Conservation (phyloP, 2,329 filamentous ascomycete species). For the Sclerotinia borealis region DNA sequence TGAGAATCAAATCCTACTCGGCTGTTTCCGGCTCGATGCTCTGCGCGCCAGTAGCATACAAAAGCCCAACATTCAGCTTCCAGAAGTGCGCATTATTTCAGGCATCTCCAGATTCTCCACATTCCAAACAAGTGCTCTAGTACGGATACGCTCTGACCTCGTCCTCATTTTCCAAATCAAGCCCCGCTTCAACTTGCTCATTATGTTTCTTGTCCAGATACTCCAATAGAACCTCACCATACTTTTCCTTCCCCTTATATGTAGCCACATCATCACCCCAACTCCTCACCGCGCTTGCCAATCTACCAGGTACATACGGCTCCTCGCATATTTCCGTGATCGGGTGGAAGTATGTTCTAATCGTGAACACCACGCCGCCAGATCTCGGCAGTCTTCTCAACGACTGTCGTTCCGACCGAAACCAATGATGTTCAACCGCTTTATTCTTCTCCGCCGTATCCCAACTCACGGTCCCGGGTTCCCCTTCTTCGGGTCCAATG, state of each 20-base stretch:
- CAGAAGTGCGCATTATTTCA: neutral
- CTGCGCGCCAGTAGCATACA: neutral
- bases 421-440: constrained; percentile 67
- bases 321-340: constrained; percentile 51
- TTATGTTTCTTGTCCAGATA: constrained; percentile 69
- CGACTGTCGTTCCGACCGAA: constrained; percentile 62
- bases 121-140: constrained; percentile 8
- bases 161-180: constrained; percentile 57
- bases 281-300: constrained; percentile 73
- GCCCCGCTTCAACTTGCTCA: constrained; percentile 62
- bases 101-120: neutral
- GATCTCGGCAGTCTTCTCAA: constrained; percentile 51
- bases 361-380: constrained; percentile 53
- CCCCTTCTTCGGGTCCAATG: constrained; percentile 66
- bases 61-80: neutral
- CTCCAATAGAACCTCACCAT: constrained; percentile 65
- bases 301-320: constrained; percentile 68
- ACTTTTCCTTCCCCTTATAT: constrained; percentile 76
- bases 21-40: neutral
- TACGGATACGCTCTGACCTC: constrained; percentile 57
- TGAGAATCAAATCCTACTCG: neutral
- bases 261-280: constrained; percentile 71
- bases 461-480: constrained; percentile 55
- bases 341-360: constrained; percentile 58
- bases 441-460: constrained; percentile 68